These are phyloP conservation scores for Botryotinia narcissicola DNA, from an alignment of 2,329 filamentous ascomycete species.

Conservation along the genomic window DNA sequence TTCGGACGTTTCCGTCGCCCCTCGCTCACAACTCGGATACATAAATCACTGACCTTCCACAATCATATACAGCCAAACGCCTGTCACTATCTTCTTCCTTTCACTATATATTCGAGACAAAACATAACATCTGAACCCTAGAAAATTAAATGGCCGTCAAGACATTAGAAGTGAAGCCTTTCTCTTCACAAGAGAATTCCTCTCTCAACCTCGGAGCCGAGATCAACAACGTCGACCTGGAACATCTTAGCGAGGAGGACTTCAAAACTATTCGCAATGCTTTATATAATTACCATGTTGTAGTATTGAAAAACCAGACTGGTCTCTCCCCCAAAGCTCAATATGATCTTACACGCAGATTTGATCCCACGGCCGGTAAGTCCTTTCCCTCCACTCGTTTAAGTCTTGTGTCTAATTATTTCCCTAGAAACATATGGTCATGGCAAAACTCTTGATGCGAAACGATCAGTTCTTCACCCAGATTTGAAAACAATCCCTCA, in stretches of 20 bases:
- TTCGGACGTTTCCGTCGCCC: conserved; percentile 3
- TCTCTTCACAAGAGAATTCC: conserved; percentile 33
- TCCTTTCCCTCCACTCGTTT: neutral
- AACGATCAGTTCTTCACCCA: conserved; percentile 64
- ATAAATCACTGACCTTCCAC: neutral
- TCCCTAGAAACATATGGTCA: conserved; percentile 61
- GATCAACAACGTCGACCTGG: conserved; percentile 57
- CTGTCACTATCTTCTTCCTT: neutral
- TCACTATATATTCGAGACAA: neutral
- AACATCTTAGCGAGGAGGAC: conserved; percentile 62
- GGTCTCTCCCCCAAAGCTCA: conserved; percentile 66
- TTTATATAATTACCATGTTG: conserved; percentile 65
- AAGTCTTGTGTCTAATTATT: neutral
- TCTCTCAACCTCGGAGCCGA: conserved; percentile 59
- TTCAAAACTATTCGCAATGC: conserved; percentile 62
- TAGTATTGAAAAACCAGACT: conserved; percentile 68
- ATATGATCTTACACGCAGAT: conserved; percentile 69
- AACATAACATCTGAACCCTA: neutral
- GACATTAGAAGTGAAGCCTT: conserved; percentile 32
- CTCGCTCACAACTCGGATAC: neutral
- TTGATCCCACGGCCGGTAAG: conserved; percentile 59
- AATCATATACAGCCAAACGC: neutral
- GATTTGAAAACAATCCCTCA: conserved; percentile 79
- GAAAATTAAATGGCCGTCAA: conserved; percentile 34
- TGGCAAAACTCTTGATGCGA: conserved; percentile 69